Evolutionary conservation across 139 green algal species (phyloP), one percentile per base, ranked within the genome.

Genomic region (Mesotaenium endlicherianum): DNA sequence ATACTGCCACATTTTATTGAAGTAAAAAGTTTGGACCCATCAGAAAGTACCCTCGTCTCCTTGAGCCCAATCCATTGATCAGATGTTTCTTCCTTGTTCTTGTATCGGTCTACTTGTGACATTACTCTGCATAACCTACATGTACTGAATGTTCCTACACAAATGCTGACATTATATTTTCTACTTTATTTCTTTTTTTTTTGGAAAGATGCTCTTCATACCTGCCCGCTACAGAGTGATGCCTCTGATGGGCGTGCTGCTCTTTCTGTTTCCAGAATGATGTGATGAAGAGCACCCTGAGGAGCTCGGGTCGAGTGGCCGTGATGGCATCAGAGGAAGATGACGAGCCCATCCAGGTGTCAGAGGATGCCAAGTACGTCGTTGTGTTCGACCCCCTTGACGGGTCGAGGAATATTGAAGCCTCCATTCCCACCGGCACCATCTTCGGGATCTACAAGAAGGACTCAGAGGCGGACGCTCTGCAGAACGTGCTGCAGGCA

Each of bases 351-450:
- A 60, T 81, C 20, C 6, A 43, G 68, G 39, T 84, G 1, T 75
- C 20, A 55, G 42, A 47, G 16, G 80, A 68, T 3, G 70, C 49
- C 2, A 16, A 38, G 47, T 90, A 90, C 50, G 91, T 88, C 0
- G 91, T 92, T 0, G 90, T 92, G 53, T 94, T 93, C 83, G 93
- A 95, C 85, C 93, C 93, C 0, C 83, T 95, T 26, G 93, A 95
- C 44, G 93, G 93, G 11, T 90, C 76, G 31, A 69, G 91, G 30
- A 95, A 95, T 86, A 92, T 94, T 41, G 91, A 93, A 1, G 87
- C 79, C 31, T 79, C 72, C 60, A 93, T 94, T 11, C 93, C 93
- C 39, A 87, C 81, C 31, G 92, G 92, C 81, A 93, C 90, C 86
- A 95, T 95, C 57, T 95, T 93, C 75, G 92, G 92, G 57, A 71